phyloP scores from a whole-genome alignment of 1,139 yeast species.

The Kodamaea anthophila region DNA sequence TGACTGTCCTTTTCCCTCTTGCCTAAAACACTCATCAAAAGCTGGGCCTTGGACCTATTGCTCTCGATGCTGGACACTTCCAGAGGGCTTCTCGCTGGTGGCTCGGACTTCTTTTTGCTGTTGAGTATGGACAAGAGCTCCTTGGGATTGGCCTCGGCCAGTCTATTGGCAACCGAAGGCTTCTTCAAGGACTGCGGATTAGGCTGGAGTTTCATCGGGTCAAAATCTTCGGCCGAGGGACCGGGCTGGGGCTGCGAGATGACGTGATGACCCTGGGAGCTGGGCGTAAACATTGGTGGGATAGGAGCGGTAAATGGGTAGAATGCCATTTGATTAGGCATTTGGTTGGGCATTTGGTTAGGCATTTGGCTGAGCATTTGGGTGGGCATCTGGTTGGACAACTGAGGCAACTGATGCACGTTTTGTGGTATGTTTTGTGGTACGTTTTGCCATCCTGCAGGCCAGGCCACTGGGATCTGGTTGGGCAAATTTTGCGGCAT shows the following conservation, averaged over 20 bases:
- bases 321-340: slow-evolving; percentile 4
- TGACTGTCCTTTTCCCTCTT: slow-evolving; percentile 10
- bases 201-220: slow-evolving; percentile 24
- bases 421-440: no score
- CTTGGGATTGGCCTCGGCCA: slow-evolving; percentile 40
- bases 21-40: slow-evolving; percentile 33
- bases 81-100: slow-evolving; percentile 9
- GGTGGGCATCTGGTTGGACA: slow-evolving; percentile 9
- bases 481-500: slow-evolving; percentile 29
- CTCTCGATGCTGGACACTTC: slow-evolving; percentile 17
- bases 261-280: neutral
- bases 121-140: slow-evolving; percentile 49
- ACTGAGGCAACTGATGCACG: slow-evolving; percentile 3
- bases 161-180: slow-evolving; percentile 29
- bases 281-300: slow-evolving; percentile 6
- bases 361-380: slow-evolving; percentile 20
- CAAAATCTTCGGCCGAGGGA: slow-evolving; percentile 4
- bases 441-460: no score
- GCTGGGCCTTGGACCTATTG: slow-evolving; percentile 34
- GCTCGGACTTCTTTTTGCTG: slow-evolving; percentile 15
- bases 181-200: slow-evolving; percentile 39
- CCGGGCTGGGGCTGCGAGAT: slow-evolving; percentile 3
- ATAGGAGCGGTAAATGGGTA: slow-evolving; percentile 5
- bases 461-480: slow-evolving; percentile 23
- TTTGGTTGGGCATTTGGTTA: slow-evolving; percentile 5